A percentile compares a stretch with the other conserved stretches of the same genome.
phyloP scores from a whole-genome alignment of 306 rosid species.

The Acacia crassicarpa region DNA sequence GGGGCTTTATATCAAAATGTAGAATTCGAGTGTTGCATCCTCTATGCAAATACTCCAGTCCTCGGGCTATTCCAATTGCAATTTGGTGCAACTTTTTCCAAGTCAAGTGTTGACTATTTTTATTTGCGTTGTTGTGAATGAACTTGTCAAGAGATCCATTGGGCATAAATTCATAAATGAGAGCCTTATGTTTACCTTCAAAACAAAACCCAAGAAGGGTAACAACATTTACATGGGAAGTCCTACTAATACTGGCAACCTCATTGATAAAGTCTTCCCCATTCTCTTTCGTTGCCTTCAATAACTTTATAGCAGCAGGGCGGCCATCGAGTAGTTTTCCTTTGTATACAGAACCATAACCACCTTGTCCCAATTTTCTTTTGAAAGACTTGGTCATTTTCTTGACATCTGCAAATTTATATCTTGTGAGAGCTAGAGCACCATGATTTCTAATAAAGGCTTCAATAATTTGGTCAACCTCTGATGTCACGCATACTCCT shows the following conservation, averaged over 20 bases:
- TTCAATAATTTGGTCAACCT: slow-evolving; percentile 31
- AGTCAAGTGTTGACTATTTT: not conserved
- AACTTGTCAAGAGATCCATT: slow-evolving; percentile 63
- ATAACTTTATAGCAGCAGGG: slow-evolving; percentile 46
- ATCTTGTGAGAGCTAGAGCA: slow-evolving; percentile 34
- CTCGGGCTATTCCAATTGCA: slow-evolving; percentile 26
- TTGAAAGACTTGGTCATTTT: slow-evolving; percentile 44
- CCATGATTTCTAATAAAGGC: slow-evolving; percentile 35
- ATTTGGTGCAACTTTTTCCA: not conserved
- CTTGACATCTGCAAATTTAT: slow-evolving; percentile 33
- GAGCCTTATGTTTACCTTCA: slow-evolving; percentile 33
- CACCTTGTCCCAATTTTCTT: slow-evolving; percentile 44
- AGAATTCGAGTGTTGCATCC: slow-evolving; percentile 49
- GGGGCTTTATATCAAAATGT: slow-evolving; percentile 58
- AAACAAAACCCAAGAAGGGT: slow-evolving; percentile 47
- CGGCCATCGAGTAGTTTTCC: not conserved
- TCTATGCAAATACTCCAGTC: slow-evolving; percentile 46
- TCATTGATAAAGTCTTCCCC: slow-evolving; percentile 53
- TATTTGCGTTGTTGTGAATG: not conserved
- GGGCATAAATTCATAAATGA: slow-evolving; percentile 49
- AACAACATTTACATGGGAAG: slow-evolving; percentile 57
- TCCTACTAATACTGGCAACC: slow-evolving; percentile 49
- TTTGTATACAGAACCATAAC: slow-evolving; percentile 33
- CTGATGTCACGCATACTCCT: not conserved
- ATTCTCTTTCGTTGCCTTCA: slow-evolving; percentile 40